phyloP scores from a whole-genome alignment of 176 grass and related monocot species.

The Rhynchospora tenuis region DNA sequence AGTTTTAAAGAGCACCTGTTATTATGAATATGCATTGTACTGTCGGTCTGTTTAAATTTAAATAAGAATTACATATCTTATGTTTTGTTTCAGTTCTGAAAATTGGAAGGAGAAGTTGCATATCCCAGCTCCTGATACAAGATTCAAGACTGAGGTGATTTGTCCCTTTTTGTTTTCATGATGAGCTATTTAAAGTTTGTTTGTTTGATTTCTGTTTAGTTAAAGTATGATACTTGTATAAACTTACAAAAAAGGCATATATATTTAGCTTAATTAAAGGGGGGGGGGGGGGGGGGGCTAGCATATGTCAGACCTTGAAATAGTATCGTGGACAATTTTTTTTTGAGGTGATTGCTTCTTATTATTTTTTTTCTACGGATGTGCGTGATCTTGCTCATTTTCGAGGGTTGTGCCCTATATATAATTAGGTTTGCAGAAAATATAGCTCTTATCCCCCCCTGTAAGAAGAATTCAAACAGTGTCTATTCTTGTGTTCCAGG shows the following conservation, averaged over 20 bases:
- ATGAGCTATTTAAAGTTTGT: neutral
- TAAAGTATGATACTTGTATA: conserved; percentile 3
- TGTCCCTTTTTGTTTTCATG: conserved; percentile 6
- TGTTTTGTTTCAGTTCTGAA: conserved; percentile 60
- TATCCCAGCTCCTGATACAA: conserved; percentile 68
- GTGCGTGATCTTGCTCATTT: neutral
- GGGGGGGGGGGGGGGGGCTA: neutral
- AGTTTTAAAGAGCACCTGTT: neutral
- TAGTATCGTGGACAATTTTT: neutral
- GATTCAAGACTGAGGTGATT: conserved; percentile 85
- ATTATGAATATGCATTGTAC: conserved; percentile 1
- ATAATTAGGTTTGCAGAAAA: neutral
- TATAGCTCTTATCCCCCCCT: neutral
- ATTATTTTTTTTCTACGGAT: neutral
- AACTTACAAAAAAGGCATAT: neutral
- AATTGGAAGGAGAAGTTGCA: conserved; percentile 90
- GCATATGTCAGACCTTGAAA: neutral
- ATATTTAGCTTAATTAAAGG: neutral
- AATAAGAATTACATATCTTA: conserved; percentile 14
- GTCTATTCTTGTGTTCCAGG: conserved; percentile 31
- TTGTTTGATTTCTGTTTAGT: neutral
- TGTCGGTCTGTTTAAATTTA: neutral
- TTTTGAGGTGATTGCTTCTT: neutral
- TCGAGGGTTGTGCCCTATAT: neutral
- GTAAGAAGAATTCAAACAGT: neutral